Percentiles rank a stretch among this genome's conserved stretches.
phyloP scores from a whole-genome alignment of 1,139 yeast species.

The Suhomyces wounanorum region DNA sequence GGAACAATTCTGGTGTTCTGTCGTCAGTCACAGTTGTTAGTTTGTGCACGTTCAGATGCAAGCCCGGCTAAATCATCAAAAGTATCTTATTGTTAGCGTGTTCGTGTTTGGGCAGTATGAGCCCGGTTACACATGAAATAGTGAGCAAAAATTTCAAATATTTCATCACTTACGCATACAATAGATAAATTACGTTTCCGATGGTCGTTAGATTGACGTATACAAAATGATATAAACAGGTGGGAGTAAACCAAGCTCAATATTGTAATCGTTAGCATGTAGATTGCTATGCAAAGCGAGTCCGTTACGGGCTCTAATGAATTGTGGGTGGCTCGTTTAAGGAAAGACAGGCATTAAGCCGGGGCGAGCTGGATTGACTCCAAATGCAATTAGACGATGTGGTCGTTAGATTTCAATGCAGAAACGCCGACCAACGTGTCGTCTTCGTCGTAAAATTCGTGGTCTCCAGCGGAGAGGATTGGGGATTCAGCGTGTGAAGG shows the following conservation, averaged over 20 bases:
- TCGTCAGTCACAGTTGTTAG: not conserved
- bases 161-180: not conserved
- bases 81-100: not conserved
- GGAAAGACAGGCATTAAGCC: conserved; percentile 1
- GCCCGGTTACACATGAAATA: conserved; percentile 1
- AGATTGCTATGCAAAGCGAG: conserved; percentile 1
- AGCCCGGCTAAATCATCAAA: not conserved
- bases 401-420: conserved; percentile 10
- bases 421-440: conserved; percentile 6
- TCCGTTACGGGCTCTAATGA: not conserved
- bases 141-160: not conserved
- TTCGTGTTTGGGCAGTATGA: not conserved
- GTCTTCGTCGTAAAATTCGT: conserved; percentile 12
- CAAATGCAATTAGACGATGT: conserved; percentile 13
- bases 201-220: conserved; percentile 4
- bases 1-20: not conserved
- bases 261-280: conserved; percentile 3
- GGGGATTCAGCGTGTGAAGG: not conserved
- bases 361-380: conserved; percentile 1
- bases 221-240: conserved; percentile 4
- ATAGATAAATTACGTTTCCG: not conserved
- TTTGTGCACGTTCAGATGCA: not conserved
- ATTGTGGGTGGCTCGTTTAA: not conserved
- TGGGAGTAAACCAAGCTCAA: conserved; percentile 3
- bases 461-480: conserved; percentile 7